Percentiles rank a stretch among this genome's conserved stretches.
Conservation (phyloP, 352 stramenopile genomes). For the Thraustotheca clavata region DNA sequence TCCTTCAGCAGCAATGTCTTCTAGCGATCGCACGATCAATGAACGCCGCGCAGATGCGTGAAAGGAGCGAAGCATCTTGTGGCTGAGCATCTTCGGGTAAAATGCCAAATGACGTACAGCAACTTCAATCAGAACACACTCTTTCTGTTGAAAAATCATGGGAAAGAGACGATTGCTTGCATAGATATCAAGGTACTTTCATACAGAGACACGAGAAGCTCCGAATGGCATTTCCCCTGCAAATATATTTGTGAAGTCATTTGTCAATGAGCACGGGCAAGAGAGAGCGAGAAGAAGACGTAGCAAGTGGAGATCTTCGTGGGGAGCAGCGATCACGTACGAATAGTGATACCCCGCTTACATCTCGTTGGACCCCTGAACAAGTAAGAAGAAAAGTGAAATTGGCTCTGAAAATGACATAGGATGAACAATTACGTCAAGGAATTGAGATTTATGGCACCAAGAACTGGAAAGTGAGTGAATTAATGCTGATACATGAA, state of each 20-base stretch:
- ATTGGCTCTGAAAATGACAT: not conserved
- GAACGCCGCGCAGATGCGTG: not conserved
- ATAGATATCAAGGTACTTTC: too few species aligned
- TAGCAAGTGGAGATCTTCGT: not conserved
- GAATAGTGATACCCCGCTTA: slow-evolving; percentile 34
- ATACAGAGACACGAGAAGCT: too few species aligned
- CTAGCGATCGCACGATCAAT: not conserved
- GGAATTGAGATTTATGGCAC: slow-evolving; percentile 70
- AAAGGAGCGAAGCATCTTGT: slow-evolving; percentile 11
- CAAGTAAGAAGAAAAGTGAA: slow-evolving; percentile 27
- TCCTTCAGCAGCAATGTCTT: not conserved
- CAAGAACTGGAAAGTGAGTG: slow-evolving; percentile 77
- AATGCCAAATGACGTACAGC: too few species aligned
- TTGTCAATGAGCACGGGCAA: not conserved
- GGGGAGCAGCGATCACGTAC: not conserved
- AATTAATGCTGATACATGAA: not conserved
- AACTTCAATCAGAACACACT: too few species aligned
- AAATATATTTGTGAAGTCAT: not conserved
- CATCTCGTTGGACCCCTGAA: slow-evolving; percentile 54
- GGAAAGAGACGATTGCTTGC: too few species aligned
- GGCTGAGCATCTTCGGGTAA: not conserved
- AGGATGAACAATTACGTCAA: slow-evolving; percentile 63
- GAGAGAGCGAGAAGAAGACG: not conserved
- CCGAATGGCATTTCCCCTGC: too few species aligned
- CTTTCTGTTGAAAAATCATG: too few species aligned